Percentiles rank a stretch among this genome's conserved stretches.
Conservation (phyloP, 371 early-diverging fungal genomes). For the Mucor racemosus region DNA sequence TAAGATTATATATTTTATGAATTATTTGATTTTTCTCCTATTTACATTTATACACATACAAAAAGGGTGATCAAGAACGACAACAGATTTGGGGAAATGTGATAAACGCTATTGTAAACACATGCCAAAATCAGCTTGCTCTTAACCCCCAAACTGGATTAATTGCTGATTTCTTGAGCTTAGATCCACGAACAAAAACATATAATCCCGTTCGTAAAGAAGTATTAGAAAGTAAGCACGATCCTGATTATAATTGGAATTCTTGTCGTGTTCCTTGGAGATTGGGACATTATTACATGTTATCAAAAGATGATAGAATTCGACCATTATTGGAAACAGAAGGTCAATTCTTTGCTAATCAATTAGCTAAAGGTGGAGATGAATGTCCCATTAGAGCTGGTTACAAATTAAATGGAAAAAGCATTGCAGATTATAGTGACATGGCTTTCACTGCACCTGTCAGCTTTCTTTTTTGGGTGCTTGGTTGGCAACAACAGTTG, state of each 20-base stretch:
- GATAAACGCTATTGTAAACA: slow-evolving; percentile 51
- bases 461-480: slow-evolving; percentile 58
- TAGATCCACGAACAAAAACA: slow-evolving; percentile 34
- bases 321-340: slow-evolving; percentile 51
- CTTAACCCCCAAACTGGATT: slow-evolving; percentile 60
- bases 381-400: slow-evolving; percentile 57
- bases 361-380: slow-evolving; percentile 32
- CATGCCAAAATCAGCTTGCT: slow-evolving; percentile 44
- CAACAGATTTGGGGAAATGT: slow-evolving; percentile 57
- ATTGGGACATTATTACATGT: slow-evolving; percentile 59
- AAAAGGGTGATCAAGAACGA: slow-evolving; percentile 54
- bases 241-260: slow-evolving; percentile 59
- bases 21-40: neutral
- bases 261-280: slow-evolving; percentile 65
- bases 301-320: slow-evolving; percentile 58
- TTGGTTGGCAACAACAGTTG: slow-evolving; percentile 52
- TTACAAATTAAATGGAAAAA: slow-evolving; percentile 57
- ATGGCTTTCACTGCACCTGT: slow-evolving; percentile 67
- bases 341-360: slow-evolving; percentile 59
- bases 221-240: slow-evolving; percentile 56
- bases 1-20: slow-evolving; percentile 12
- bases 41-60: too few relatives aligned
- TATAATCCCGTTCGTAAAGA: slow-evolving; percentile 54
- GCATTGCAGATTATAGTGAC: slow-evolving; percentile 56
- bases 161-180: slow-evolving; percentile 63